Evolutionary conservation across 106 monocot species (phyloP).

Genomic region (Dactylorhiza incarnata): DNA sequence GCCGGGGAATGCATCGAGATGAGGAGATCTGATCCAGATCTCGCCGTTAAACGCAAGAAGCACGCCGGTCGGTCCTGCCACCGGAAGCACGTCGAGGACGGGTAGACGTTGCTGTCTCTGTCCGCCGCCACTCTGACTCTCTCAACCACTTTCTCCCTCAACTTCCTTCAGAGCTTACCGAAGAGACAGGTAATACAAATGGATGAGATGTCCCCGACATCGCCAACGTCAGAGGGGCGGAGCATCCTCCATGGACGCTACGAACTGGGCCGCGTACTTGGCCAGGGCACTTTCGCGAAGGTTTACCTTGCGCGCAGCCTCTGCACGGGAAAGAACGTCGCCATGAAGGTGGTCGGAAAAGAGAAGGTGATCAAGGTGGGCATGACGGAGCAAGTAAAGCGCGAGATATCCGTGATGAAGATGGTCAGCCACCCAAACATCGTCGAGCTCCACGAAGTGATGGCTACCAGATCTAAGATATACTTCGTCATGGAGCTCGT

Average conservation of each 20-base stretch:
- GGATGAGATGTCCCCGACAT: constrained; percentile 21
- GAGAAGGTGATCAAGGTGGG: constrained; percentile 48
- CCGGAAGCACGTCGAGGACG: constrained; percentile 60
- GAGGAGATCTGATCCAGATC: constrained; percentile 17
- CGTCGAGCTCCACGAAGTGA: constrained; percentile 65
- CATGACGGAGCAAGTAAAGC: constrained; percentile 65
- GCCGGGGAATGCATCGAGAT: constrained; percentile 27
- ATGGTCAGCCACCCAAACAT: constrained; percentile 65
- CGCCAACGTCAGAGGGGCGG: neutral
- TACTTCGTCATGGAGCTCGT: constrained; percentile 67
- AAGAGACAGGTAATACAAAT: constrained; percentile 5
- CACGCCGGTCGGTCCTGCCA: constrained; percentile 36
- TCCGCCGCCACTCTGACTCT: neutral
- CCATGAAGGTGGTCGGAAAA: constrained; percentile 65
- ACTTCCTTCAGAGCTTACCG: neutral
- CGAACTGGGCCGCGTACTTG: constrained; percentile 68
- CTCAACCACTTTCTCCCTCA: neutral
- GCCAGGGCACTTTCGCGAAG: constrained; percentile 63
- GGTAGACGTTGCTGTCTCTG: constrained; percentile 7
- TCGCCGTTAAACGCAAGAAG: constrained; percentile 19
- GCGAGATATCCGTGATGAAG: constrained; percentile 73
- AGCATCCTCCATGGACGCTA: constrained; percentile 56
- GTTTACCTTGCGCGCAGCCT: constrained; percentile 50
- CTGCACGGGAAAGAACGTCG: constrained; percentile 19
- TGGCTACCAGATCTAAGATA: constrained; percentile 58